Evolutionary conservation across 306 rosid species (phyloP).

Genomic region (Potentilla sterilis): DNA sequence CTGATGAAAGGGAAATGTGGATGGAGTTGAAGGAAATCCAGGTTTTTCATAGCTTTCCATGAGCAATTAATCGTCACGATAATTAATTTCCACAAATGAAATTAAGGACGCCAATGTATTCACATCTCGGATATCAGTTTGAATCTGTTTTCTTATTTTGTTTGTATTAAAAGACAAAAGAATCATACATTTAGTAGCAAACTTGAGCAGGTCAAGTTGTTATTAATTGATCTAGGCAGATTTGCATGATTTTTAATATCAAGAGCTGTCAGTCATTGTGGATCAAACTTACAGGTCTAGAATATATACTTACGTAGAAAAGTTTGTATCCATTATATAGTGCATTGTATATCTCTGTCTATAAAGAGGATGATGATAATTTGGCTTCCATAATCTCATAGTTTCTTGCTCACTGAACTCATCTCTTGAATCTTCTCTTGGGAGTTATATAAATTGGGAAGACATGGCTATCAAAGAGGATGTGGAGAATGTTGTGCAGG

Average conservation of each 20-base stretch:
- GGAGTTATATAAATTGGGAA: constrained; percentile 10
- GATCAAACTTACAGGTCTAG: not conserved
- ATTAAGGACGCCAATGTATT: not conserved
- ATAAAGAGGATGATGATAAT: not conserved
- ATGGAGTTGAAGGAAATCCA: not conserved
- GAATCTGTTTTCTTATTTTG: not conserved
- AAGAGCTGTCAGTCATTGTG: not conserved
- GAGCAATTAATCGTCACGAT: not conserved
- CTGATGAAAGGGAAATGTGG: not conserved
- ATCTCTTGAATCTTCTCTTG: not conserved
- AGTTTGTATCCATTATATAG: not conserved
- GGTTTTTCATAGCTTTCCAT: not conserved
- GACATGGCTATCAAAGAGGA: constrained; percentile 58
- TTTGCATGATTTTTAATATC: not conserved
- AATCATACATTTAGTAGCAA: not conserved
- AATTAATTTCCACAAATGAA: not conserved
- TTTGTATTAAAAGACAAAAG: constrained; percentile 12
- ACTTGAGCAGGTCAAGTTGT: constrained; percentile 10
- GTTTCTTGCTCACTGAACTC: constrained; percentile 15
- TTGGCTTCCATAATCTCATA: constrained; percentile 12
- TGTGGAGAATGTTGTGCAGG: constrained; percentile 36
- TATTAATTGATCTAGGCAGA: not conserved
- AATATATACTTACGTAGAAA: not conserved
- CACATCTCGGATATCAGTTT: not conserved
- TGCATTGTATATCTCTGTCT: not conserved